Percentiles rank a stretch among this genome's conserved stretches.
Conservation (phyloP, 148 eudicot genomes). For the Rhododendron williamsianum region DNA sequence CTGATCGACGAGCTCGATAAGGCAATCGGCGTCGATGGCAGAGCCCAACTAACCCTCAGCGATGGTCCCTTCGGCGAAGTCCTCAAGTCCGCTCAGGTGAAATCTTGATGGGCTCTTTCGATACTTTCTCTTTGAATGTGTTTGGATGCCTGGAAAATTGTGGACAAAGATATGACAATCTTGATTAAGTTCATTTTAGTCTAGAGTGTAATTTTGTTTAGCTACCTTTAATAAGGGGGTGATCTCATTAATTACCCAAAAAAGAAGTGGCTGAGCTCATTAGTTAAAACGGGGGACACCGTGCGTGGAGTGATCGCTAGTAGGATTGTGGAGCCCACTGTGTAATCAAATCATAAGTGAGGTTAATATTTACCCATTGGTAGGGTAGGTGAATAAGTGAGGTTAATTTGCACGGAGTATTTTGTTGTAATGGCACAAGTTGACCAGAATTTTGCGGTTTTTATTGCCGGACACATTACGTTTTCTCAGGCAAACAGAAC, state of each 20-base stretch:
- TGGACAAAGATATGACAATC: not conserved
- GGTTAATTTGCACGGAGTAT: not conserved
- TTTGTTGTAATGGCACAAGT: not conserved
- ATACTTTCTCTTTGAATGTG: not conserved
- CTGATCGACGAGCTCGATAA: conserved; percentile 76
- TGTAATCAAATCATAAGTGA: not conserved
- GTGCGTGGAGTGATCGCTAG: not conserved
- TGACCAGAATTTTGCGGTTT: not conserved
- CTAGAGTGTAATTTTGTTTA: not conserved
- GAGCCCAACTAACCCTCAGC: conserved; percentile 23
- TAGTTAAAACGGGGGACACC: not conserved
- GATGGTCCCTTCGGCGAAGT: conserved; percentile 75
- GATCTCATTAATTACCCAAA: not conserved
- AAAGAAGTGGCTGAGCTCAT: not conserved
- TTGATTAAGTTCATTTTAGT: not conserved
- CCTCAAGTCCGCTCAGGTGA: conserved; percentile 78
- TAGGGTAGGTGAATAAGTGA: not conserved
- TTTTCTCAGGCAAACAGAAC: not conserved
- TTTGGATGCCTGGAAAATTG: not conserved
- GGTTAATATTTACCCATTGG: not conserved
- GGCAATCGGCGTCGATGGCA: conserved; percentile 40
- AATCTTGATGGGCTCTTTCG: not conserved
- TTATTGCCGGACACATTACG: not conserved
- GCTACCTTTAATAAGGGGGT: not conserved
- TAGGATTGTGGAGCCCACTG: not conserved